Base-by-base conservation (phyloP, 2,329 filamentous ascomycete species). In the Saccharata proteae region DNA sequence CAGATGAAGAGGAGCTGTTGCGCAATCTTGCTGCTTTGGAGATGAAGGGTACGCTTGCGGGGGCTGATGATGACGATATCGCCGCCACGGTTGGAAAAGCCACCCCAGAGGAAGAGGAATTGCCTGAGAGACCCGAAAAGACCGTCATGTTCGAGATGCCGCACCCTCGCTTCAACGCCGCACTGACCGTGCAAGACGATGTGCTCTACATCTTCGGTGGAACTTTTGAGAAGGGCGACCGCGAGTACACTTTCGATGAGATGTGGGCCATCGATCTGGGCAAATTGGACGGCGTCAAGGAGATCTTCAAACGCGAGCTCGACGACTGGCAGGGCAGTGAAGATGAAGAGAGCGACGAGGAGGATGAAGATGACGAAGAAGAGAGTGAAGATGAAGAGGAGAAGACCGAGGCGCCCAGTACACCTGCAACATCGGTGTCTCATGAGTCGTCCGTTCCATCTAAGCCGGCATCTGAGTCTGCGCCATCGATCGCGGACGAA, bases 191-290 rank as follows among this genome's bases (percentile, higher is more conserved):
- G 1, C 86, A 96, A 56, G 83, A 86, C 42, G 90, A 98, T 52
- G 75, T 82, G 6, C 67, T 96, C 1, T 98, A 88, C 58, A 83
- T 96, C 32, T 96, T 92, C 48, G 86, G 90, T 17, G 90, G 90
- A 12, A 98, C 88, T 0, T 94, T 80, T 46, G 90, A 98, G 51
- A 90, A 93, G 51, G 88, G 83, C 12, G 90, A 98, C 47, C 72
- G 83, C 14, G 90, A 98, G 55, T 93, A 81, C 47, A 96, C 86
- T 0, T 93, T 96, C 55, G 86, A 94, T 44, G 90, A 98, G 47
- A 66, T 98, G 56, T 92, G 92, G 58, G 78, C 84, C 2, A 76
- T 96, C 37, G 85, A 98, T 47, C 65, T 98, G n/a, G 86, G 80
- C 37, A 94, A 93, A 56, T 67, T 98, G 38, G 85, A 96, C 44